Evolutionary conservation across 2,329 filamentous ascomycete genomes (phyloP).

Genomic region (Scopulariopsis brevicaulis): DNA sequence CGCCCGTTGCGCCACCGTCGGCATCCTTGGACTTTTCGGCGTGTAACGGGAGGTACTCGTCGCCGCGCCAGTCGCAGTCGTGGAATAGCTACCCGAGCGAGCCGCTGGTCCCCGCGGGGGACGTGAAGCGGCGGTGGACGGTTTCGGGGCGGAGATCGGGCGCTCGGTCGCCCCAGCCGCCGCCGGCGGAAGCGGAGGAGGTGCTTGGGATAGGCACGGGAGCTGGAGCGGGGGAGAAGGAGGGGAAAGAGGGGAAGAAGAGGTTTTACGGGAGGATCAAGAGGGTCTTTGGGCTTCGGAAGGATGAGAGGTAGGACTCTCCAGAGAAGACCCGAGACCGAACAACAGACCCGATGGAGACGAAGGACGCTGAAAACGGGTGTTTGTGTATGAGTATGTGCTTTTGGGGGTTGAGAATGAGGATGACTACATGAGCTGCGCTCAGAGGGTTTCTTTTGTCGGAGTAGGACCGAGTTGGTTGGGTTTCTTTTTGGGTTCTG

Average conservation of each 20-base stretch:
- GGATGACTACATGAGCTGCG: neutral
- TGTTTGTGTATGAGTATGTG: neutral
- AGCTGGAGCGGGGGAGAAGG: neutral
- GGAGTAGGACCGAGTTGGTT: neutral
- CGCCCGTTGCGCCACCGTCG: neutral
- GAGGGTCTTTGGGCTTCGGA: constrained; percentile 6
- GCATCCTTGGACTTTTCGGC: neutral
- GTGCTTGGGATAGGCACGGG: neutral
- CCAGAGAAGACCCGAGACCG: neutral
- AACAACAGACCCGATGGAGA: neutral
- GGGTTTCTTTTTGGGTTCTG: neutral
- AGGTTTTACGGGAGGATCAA: constrained; percentile 8
- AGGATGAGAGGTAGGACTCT: neutral
- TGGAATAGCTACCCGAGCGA: too few relatives aligned
- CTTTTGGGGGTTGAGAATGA: neutral
- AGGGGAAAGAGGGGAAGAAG: constrained; percentile 4
- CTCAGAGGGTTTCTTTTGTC: neutral
- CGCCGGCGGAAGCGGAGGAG: neutral
- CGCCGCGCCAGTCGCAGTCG: neutral
- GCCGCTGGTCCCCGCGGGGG: neutral
- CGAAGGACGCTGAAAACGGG: neutral
- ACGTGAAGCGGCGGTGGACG: neutral
- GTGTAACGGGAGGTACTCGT: neutral
- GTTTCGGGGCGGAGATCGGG: neutral
- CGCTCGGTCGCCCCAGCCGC: neutral